Evolutionary conservation across 148 eudicot genomes (phyloP), one percentile per base, ranked within the genome.

Genomic region (Suaeda aralocaspica): DNA sequence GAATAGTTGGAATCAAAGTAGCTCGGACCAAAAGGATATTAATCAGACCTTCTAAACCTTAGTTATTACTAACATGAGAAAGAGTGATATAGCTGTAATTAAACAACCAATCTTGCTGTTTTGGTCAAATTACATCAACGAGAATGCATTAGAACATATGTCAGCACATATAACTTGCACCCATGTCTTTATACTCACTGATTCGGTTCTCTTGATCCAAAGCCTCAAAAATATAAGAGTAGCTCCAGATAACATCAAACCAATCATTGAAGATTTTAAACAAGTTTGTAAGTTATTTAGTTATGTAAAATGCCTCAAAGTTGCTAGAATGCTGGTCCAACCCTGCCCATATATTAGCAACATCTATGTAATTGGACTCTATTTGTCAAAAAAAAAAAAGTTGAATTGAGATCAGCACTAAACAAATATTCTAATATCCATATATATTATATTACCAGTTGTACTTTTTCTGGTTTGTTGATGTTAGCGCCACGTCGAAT

Each of bases 381-480:
- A n/a, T n/a, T n/a, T n/a, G n/a, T n/a, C n/a, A 36, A 4, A 36
- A 36, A 36, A 4, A 36, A 36, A 9, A 26, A 58, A 58, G 48
- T 45, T 18, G 44, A 57, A 57, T 6, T 46, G 46, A 30, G 28
- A 64, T 24, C 21, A 21, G 28, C 60, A 30, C n/a, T n/a, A n/a
- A n/a, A n/a, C 55, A 44, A 59, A 77, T 49, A 48, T 8, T 39
- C 0, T 11, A n/a, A 49, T 18, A 36, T 3, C 34, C 64, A 28
- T 30, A 31, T 56, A 57, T 5, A 29, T 58, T 66, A 80, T 36
- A 91, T 93, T 79, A 81, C 98, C 91, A 94, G 67, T 75, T 94
- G 98, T 73, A 94, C 97, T 83, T 90, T 94, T 73, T 94, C 98
- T 71, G 91, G 97, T 79, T 91, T 94, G 75, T 77, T 84, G 41